These are phyloP conservation scores for Aspergillus haitiensis DNA, from an alignment of 495 filamentous ascomycete genomes.

Conservation along the genomic window DNA sequence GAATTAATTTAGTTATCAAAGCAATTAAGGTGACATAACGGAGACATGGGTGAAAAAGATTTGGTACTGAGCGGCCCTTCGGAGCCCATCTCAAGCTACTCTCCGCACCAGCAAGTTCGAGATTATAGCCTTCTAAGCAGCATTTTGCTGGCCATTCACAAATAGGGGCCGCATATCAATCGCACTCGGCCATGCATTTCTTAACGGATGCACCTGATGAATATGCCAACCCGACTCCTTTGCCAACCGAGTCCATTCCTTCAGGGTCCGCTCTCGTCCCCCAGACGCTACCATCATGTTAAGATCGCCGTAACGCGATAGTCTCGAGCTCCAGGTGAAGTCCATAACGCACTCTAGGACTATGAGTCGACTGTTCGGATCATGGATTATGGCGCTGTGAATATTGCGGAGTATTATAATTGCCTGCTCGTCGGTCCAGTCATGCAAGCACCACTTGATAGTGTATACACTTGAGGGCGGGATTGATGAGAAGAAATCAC, in stretches of 20 bases:
- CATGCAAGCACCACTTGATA: conserved; percentile 11
- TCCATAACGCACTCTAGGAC: conserved; percentile 8
- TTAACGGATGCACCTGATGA: not conserved
- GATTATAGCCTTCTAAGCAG: not conserved
- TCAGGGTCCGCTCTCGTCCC: conserved; percentile 6
- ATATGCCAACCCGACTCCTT: conserved; percentile 11
- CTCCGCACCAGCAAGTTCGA: not conserved
- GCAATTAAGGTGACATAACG: not conserved
- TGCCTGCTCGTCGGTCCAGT: conserved; percentile 9
- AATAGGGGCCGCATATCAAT: conserved; percentile 4
- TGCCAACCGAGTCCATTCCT: conserved; percentile 5
- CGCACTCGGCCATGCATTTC: conserved; percentile 4
- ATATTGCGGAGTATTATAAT: conserved; percentile 5
- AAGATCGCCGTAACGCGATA: conserved; percentile 6
- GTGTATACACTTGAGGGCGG: conserved; percentile 4
- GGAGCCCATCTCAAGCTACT: not conserved
- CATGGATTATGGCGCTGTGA: not conserved
- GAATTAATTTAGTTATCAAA: conserved; percentile 2
- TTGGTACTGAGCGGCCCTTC: not conserved
- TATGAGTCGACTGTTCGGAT: conserved; percentile 4
- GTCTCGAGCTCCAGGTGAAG: not conserved
- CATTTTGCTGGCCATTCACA: conserved; percentile 1
- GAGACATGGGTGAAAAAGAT: not conserved
- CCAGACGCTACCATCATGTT: conserved; percentile 4
- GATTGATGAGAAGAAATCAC: conserved; percentile 6